These are phyloP conservation scores for Sonneratia alba DNA, from an alignment of 345 rosid species.

Conservation along the genomic window DNA sequence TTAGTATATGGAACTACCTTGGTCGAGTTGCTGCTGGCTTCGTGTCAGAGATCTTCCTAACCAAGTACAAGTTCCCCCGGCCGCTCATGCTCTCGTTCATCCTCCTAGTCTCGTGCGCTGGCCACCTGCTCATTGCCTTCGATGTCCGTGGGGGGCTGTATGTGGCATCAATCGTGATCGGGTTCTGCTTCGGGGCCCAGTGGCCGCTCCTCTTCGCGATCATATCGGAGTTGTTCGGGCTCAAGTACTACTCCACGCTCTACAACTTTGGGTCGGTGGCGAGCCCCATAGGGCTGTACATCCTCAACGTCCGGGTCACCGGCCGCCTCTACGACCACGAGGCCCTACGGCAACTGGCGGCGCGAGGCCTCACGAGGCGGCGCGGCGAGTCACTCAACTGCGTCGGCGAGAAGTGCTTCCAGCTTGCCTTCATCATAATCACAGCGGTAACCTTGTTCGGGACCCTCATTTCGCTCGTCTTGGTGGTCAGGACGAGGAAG, in stretches of 20 bases:
- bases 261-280: constrained; percentile 54
- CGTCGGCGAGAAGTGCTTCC: constrained; percentile 43
- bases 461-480: constrained; percentile 31
- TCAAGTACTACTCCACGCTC: constrained; percentile 53
- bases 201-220: constrained; percentile 51
- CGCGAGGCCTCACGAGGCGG: constrained; percentile 17
- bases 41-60: constrained; percentile 36
- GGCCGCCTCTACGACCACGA: constrained; percentile 52
- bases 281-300: constrained; percentile 50
- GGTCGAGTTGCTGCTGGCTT: constrained; percentile 51
- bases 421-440: constrained; percentile 43
- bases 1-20: constrained; percentile 57
- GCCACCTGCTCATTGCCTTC: constrained; percentile 46
- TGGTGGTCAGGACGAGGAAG: constrained; percentile 51
- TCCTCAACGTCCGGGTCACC: constrained; percentile 41
- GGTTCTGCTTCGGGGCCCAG: constrained; percentile 57
- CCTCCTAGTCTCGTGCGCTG: constrained; percentile 35
- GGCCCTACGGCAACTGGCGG: constrained; percentile 38
- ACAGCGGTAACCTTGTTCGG: constrained; percentile 45
- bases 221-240: constrained; percentile 55
- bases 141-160: constrained; percentile 35
- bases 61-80: constrained; percentile 40
- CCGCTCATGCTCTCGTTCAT: constrained; percentile 34
- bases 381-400: constrained; percentile 29
- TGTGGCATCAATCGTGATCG: constrained; percentile 40